phyloP scores from a whole-genome alignment of 2,329 filamentous ascomycete genomes.

The Teratosphaeria destructans region DNA sequence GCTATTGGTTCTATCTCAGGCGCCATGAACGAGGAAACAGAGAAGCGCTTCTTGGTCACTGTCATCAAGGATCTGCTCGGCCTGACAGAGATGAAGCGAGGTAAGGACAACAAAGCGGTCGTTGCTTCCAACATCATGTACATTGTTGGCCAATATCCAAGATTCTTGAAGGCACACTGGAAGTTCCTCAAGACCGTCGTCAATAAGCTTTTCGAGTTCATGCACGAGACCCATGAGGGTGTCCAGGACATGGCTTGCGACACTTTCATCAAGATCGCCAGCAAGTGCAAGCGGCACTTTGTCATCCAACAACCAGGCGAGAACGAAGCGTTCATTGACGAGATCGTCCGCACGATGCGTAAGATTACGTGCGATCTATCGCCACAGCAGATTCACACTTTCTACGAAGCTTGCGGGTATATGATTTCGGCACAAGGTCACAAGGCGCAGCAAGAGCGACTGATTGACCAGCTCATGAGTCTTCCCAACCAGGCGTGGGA shows the following conservation, averaged over 20 bases:
- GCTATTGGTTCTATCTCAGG: constrained; percentile 97
- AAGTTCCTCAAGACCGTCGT: constrained; percentile 99
- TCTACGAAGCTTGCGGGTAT: constrained; percentile 97
- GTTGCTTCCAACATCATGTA: constrained; percentile 99
- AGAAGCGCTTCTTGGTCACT: constrained; percentile 95
- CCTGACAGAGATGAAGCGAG: constrained; percentile 96
- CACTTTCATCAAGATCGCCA: constrained; percentile 98
- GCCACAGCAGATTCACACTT: constrained; percentile 95
- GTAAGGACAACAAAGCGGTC: constrained; percentile 98
- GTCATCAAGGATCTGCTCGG: constrained; percentile 97
- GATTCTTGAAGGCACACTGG: constrained; percentile 98
- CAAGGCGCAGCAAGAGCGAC: constrained; percentile 81
- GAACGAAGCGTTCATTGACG: constrained; percentile 92
- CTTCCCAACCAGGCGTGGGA: constrained; percentile 94
- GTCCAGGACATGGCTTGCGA: constrained; percentile 99
- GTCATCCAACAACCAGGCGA: constrained; percentile 92
- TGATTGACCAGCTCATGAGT: constrained; percentile 86
- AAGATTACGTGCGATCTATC: constrained; percentile 93
- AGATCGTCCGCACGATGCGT: constrained; percentile 90
- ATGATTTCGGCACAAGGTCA: constrained; percentile 98
- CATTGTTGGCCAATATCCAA: constrained; percentile 96
- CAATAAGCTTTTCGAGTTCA: constrained; percentile 99
- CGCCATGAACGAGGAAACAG: constrained; percentile 98
- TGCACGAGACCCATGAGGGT: constrained; percentile 99
- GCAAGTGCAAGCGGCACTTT: constrained; percentile 95